Conservation (phyloP, 306 rosid genomes). For the Nissolia schottii region DNA sequence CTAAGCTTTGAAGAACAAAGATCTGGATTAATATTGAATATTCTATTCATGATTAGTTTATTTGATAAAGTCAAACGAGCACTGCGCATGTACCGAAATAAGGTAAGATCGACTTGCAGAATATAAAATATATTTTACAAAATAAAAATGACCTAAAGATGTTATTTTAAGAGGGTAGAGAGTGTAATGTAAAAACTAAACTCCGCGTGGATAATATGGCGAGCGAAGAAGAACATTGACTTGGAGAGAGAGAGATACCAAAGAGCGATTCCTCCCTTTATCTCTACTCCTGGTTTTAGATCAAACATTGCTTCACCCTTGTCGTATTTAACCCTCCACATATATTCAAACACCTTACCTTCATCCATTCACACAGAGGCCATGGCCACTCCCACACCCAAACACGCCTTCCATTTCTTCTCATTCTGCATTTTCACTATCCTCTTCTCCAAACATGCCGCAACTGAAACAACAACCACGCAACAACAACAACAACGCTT, state of each 20-base stretch:
- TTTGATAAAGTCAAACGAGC: neutral
- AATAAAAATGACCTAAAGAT: too few relatives aligned
- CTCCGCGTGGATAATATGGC: neutral
- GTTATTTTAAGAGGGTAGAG: neutral
- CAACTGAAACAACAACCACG: too few relatives aligned
- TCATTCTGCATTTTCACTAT: neutral
- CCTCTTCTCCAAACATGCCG: neutral
- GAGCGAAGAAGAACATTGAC: conserved; percentile 24
- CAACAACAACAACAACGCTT: conserved; percentile 29
- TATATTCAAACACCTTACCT: neutral
- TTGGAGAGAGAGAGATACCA: conserved; percentile 24
- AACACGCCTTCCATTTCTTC: neutral
- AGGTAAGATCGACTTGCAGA: neutral
- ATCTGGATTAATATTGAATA: neutral
- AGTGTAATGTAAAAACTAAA: neutral
- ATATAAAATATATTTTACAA: neutral
- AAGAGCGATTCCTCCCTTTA: conserved; percentile 14
- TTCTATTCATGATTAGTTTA: neutral
- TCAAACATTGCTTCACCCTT: neutral
- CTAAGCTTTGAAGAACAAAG: neutral
- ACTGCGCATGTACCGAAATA: neutral
- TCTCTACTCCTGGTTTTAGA: neutral
- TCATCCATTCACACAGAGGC: neutral
- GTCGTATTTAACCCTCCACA: neutral
- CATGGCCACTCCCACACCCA: neutral